Conservation (phyloP, 73 alveolate genomes). For the Paramecium caudatum region DNA sequence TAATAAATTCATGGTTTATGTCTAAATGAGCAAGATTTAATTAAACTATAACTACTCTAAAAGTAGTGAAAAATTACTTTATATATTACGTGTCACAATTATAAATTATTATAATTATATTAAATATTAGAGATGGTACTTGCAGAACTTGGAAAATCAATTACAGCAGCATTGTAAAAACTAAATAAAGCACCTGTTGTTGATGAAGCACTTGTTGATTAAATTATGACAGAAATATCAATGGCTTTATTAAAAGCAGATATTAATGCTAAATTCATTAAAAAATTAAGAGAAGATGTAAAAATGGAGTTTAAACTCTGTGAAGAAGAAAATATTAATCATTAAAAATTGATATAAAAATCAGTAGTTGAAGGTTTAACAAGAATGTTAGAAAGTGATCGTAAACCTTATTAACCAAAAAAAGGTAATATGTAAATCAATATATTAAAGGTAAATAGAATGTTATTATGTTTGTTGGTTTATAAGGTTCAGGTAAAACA, state of each 20-base stretch:
- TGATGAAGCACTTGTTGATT: slow-evolving; percentile 88
- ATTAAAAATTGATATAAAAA: slow-evolving; percentile 90
- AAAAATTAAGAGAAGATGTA: slow-evolving; percentile 90
- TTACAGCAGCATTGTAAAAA: slow-evolving; percentile 84
- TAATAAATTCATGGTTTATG: neutral
- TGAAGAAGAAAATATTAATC: slow-evolving; percentile 85
- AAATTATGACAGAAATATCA: slow-evolving; percentile 87
- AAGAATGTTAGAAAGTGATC: slow-evolving; percentile 86
- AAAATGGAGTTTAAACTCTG: slow-evolving; percentile 88
- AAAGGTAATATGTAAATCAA: slow-evolving; percentile 70
- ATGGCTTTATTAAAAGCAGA: slow-evolving; percentile 94
- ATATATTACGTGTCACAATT: neutral
- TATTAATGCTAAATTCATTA: slow-evolving; percentile 92
- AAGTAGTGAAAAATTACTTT: neutral
- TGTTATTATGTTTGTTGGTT: slow-evolving; percentile 99
- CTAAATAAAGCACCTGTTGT: slow-evolving; percentile 86
- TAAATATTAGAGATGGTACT: slow-evolving; percentile 85
- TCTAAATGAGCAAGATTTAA: slow-evolving; percentile 5
- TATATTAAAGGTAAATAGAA: slow-evolving; percentile 88
- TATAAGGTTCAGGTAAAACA: slow-evolving; percentile 99
- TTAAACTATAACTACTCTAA: neutral
- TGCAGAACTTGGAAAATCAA: slow-evolving; percentile 91
- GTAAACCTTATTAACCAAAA: slow-evolving; percentile 83
- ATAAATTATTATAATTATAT: neutral
- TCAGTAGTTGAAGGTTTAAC: slow-evolving; percentile 95